Evolutionary conservation across 129 eudicot species (phyloP).

Genomic region (Helichrysum umbraculigerum): DNA sequence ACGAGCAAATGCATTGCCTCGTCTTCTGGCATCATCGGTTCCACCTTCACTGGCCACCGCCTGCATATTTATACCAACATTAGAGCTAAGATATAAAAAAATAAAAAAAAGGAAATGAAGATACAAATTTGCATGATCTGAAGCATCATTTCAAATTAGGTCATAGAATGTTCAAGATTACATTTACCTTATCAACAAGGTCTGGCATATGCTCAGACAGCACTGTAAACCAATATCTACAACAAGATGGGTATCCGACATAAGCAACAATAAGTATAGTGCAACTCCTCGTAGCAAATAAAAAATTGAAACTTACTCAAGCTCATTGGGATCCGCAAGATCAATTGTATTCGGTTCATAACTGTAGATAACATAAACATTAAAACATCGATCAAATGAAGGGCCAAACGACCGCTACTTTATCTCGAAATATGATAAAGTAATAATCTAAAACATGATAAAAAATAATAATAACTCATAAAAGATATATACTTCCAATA

Average conservation of each 20-base stretch:
- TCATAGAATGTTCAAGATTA: not conserved
- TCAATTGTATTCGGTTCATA: constrained; percentile 98
- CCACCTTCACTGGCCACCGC: constrained; percentile 99
- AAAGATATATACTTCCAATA: not conserved
- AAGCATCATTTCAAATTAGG: constrained; percentile 4
- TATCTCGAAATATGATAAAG: constrained; percentile 1
- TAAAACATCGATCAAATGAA: constrained; percentile 18
- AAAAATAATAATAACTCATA: not conserved
- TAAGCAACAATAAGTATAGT: constrained; percentile 6
- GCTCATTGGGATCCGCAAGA: constrained; percentile 86
- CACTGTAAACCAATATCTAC: constrained; percentile 95
- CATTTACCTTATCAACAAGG: constrained; percentile 89
- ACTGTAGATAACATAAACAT: constrained; percentile 42
- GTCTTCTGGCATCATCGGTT: constrained; percentile 96
- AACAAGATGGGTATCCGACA: constrained; percentile 16
- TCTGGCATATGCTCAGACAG: constrained; percentile 85
- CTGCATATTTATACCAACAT: constrained; percentile 39
- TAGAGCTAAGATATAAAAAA: not conserved
- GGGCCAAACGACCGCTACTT: not conserved
- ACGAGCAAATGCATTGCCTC: constrained; percentile 98
- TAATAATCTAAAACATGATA: too few species aligned
- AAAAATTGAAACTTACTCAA: constrained; percentile 63
- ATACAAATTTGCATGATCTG: not conserved
- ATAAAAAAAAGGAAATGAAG: not conserved
- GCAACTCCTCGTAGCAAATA: not conserved